Conservation (phyloP, 106 monocot genomes). For the Allium cepa region DNA sequence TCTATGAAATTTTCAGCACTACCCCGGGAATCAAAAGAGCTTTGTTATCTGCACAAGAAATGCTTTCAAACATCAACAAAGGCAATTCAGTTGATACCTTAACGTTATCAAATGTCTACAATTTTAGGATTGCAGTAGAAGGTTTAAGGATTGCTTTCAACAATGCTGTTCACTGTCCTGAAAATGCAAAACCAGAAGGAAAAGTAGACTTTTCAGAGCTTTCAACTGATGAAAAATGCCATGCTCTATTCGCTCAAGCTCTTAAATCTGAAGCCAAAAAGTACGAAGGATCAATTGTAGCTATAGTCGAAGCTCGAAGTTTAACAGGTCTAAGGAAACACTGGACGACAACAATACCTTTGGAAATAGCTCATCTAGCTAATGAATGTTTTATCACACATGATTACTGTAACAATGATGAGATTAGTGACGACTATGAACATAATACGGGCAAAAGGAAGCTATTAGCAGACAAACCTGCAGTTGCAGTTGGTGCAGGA, state of each 20-base stretch:
- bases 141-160: conserved; percentile 62
- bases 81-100: conserved; percentile 31
- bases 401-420: conserved; percentile 12
- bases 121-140: conserved; percentile 46
- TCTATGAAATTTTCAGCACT: conserved; percentile 32
- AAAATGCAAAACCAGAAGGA: conserved; percentile 19
- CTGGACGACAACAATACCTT: conserved; percentile 70
- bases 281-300: conserved; percentile 74
- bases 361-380: conserved; percentile 36
- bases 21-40: conserved; percentile 35
- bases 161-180: conserved; percentile 32
- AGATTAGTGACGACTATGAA: conserved; percentile 10
- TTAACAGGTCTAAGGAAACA: conserved; percentile 67
- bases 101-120: conserved; percentile 32
- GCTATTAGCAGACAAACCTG: conserved; percentile 43
- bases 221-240: conserved; percentile 61
- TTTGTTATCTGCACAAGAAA: conserved; percentile 34
- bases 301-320: conserved; percentile 66
- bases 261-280: conserved; percentile 49
- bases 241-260: conserved; percentile 54
- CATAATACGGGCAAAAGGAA: conserved; percentile 29
- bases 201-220: conserved; percentile 45
- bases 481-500: conserved; percentile 79
- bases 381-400: conserved; percentile 21
- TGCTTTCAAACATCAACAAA: conserved; percentile 31